A percentile compares a stretch with the other conserved stretches of the same genome.
Conservation (phyloP, 164 flowering plant species). For the Aristolochia contorta region DNA sequence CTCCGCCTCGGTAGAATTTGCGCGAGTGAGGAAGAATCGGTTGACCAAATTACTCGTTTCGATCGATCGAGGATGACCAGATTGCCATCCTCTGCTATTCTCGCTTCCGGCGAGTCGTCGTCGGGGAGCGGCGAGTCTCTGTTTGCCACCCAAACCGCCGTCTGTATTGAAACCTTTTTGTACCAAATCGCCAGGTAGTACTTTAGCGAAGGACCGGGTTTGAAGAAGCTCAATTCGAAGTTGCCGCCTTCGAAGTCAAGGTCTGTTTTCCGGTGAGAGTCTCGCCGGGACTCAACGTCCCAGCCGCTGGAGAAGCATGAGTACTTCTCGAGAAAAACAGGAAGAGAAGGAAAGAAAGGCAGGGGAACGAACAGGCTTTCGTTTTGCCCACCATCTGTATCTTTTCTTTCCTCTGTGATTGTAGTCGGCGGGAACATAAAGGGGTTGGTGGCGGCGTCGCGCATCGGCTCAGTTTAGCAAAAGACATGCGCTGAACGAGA, state of each 20-base stretch:
- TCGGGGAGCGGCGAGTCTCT: slow-evolving; percentile 13
- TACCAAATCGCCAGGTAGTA: slow-evolving; percentile 19
- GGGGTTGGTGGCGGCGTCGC: no score
- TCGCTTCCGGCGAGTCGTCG: slow-evolving; percentile 9
- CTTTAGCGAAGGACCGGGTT: slow-evolving; percentile 9
- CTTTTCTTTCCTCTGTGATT: no score
- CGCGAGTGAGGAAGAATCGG: not conserved
- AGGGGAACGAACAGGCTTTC: no score
- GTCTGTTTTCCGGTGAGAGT: slow-evolving; percentile 15
- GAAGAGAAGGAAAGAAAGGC: not conserved
- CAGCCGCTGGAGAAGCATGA: not conserved
- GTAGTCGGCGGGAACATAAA: no score
- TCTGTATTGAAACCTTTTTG: slow-evolving; percentile 7
- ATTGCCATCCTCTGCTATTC: slow-evolving; percentile 22
- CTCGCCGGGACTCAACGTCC: slow-evolving; percentile 9
- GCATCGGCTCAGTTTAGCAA: no score
- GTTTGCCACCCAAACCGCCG: slow-evolving; percentile 21
- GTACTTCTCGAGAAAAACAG: not conserved
- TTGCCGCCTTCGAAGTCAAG: slow-evolving; percentile 9
- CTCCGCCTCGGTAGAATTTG: not conserved
- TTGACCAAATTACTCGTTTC: slow-evolving; percentile 7
- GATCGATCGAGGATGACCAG: slow-evolving; percentile 8
- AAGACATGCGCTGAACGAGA: no score
- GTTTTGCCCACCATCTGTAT: no score
- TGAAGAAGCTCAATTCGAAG: slow-evolving; percentile 15